Evolutionary conservation across 2,329 filamentous ascomycete species (phyloP), one percentile per base, ranked within the genome.

Genomic region (Penicillium sp.): DNA sequence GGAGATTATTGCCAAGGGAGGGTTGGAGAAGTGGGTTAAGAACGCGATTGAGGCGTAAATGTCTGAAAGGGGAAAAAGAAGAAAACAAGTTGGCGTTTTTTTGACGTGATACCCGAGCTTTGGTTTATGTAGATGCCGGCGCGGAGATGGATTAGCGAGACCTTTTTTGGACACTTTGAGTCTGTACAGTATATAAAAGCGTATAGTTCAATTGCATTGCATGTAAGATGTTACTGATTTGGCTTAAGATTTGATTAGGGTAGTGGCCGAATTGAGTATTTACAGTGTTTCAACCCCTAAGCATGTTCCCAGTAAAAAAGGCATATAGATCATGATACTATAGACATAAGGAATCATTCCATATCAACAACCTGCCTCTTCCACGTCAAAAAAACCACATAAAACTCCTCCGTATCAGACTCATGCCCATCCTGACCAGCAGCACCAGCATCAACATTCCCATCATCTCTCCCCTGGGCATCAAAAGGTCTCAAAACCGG

Each of bases 21-120:
- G 92, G 0, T 73, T 96, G 63, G 91, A 93, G 82, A 89, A 88
- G 65, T 96, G 92, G 92, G 90, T 95, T 10, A 90, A 90, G 83
- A 83, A 84, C 60, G 83, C 91, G 75, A 90, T 93, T 51, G 63
- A 64, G 24, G 68, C 68, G 28, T 73, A 47, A 67, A 2, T 33
- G 42, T 9, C 26, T 40, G n/a, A 0, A 6, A 2, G 35, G 10
- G n/a, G 6, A 17, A 15, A 37, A 35, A 37, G 17, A 37, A 37
- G 13, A 15, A 37, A 22, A 35, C 50, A 57, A 49, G 61, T 42
- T 58, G 65, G 62, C 60, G 60, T 66, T 65, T 56, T 56, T 66
- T 56, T 58, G 54, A 62, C 60, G 58, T 65, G 64, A 66, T 66
- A 66, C 65, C 65, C 65, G 62, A 65, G 56, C 64, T 62, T 62